Base-by-base conservation (phyloP, 495 filamentous ascomycete genomes). In the Clohesyomyces aquaticus region DNA sequence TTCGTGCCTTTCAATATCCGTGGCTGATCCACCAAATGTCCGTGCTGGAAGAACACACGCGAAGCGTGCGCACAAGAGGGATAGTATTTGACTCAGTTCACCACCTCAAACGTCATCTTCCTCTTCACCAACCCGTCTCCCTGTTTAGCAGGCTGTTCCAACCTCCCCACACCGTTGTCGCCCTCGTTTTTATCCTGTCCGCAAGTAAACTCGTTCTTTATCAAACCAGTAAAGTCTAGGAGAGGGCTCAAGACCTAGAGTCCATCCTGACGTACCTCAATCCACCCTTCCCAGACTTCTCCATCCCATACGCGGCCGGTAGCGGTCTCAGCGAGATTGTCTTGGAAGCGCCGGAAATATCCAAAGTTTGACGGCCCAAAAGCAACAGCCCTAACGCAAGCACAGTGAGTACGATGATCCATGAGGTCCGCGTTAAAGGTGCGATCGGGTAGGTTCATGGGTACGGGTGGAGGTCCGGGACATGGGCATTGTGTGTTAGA, bases 221-320 rank as follows among this genome's bases (percentile, higher is more conserved):
- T 14, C 32, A 38, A 6, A 38, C 6, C 6, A 6, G 6, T 6
- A 6, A 38, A 38, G 6, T 14, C 32, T 6, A 38, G 14, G 32
- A 6, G 6, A 38, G 32, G 32, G 14, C 6, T 38, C 14, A 6
- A 6, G 32, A 38, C 14, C 32, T 38, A 14, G 32, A 78, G 63
- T 78, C 76, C 76, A 77, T 77, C 29, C 22, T 52, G 8, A 23
- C 27, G 16, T 8, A 29, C 49, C 23, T 52, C 49, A 29, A 18
- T 14, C 11, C 23, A 52, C 43, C 29, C 49, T 16, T 52, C 47
- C 18, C 27, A 19, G 4, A 52, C 25, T 4, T 29, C 49, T 14
- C 49, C 23, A 29, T 52, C 25, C 23, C 49, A 52, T 6, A 52
- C 49, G 16, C 49, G 23, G 25, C 23, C 49, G 4, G 8, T 52